A percentile compares a stretch with the other conserved stretches of the same genome.
phyloP scores from a whole-genome alignment of 768 basidiomycete genomes.

The Boletales sp. region DNA sequence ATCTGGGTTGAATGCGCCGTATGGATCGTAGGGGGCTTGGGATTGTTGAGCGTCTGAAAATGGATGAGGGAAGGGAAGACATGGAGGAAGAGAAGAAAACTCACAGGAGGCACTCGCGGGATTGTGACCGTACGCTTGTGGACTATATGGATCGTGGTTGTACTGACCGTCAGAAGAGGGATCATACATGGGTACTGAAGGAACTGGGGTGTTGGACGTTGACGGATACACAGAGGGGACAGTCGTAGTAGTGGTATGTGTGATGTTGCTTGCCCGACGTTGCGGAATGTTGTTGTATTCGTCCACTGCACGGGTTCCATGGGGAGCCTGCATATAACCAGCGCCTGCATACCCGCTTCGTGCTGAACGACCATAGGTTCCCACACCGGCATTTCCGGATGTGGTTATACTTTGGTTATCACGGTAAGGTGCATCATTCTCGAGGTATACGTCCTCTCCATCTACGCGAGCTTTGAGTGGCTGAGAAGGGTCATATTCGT shows the following conservation, averaged over 20 bases:
- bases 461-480: constrained; percentile 63
- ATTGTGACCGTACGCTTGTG: constrained; percentile 49
- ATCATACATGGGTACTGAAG: constrained; percentile 17
- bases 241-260: constrained; percentile 37
- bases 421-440: constrained; percentile 41
- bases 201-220: constrained; percentile 22
- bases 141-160: constrained; percentile 26
- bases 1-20: constrained; percentile 37
- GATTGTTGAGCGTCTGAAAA: constrained; percentile 44
- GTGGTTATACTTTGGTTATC: constrained; percentile 28
- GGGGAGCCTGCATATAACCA: constrained; percentile 63
- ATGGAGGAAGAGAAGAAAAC: constrained; percentile 16
- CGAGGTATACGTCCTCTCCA: constrained; percentile 53
- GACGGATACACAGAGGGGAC: constrained; percentile 38
- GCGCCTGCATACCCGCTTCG: constrained; percentile 38
- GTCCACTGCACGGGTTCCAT: constrained; percentile 69
- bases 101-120: constrained; percentile 53
- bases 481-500: constrained; percentile 56
- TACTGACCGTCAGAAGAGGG: constrained; percentile 18
- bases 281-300: constrained; percentile 60
- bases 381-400: constrained; percentile 18
- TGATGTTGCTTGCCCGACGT: constrained; percentile 38
- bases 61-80: constrained; percentile 1
- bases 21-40: constrained; percentile 51
- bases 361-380: constrained; percentile 31